Base-by-base conservation (phyloP, 441 rosid genomes). In the Francoa sonchifolia region DNA sequence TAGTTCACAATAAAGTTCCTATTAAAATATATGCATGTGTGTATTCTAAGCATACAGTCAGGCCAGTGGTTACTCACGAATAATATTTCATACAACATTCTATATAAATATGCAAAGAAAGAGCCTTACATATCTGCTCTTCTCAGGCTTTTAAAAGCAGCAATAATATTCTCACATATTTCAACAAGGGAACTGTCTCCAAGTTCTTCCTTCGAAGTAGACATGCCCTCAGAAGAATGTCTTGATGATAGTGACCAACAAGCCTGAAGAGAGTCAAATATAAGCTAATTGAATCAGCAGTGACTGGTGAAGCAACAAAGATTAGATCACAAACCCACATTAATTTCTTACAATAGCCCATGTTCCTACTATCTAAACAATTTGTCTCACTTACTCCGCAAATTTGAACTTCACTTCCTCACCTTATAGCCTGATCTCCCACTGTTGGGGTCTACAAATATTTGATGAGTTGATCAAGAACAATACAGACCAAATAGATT, bases 71-170 rank as follows among this genome's bases (percentile, higher is more conserved):
- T n/a, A n/a, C n/a, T n/a, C n/a, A n/a, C n/a, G n/a, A n/a, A n/a
- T n/a, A n/a, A n/a, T n/a, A n/a, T n/a, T n/a, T n/a, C n/a, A n/a
- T n/a, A n/a, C n/a, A n/a, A 3, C 13, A 10, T 13, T 10, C n/a
- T 2, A 16, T 8, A 8, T 7, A 11, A 25, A 39, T 15, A 23
- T 12, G 8, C 17, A 16, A n/a, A 30, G 32, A 29, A 8, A 14
- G 8, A 43, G 25, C 33, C 89, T 71, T 78, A 88, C 97, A 25
- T 42, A 16, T 78, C 49, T 41, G 55, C 42, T 46, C 52, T 61
- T 56, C 58, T 67, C 48, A 89, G 58, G 53, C 50, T 59, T n/a
- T 49, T 56, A 42, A 75, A 75, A 15, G 84, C 92, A 47, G 77
- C 48, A 53, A 74, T 74, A 43, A 85, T 26, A 25, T 60, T 49